Percentiles rank a stretch among this genome's conserved stretches.
These are phyloP conservation scores for Phytopythium helicoides DNA, from an alignment of 352 stramenopile species.

Conservation along the genomic window DNA sequence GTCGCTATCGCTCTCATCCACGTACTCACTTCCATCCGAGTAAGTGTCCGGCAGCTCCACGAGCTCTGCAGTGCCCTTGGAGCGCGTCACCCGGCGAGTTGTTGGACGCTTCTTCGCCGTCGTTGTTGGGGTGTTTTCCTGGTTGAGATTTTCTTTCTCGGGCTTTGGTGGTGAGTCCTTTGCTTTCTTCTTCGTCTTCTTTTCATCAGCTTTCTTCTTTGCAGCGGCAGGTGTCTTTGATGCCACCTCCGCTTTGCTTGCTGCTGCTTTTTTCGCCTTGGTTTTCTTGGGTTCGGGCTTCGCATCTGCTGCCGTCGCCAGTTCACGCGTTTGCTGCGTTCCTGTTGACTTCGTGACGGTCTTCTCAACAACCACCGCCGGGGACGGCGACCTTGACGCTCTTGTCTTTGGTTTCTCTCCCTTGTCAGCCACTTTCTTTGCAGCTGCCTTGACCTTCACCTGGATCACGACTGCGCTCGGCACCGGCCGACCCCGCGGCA, in stretches of 20 bases:
- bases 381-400: background rate
- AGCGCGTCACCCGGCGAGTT: conserved; percentile 3
- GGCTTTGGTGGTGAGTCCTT: background rate
- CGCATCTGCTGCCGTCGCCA: background rate
- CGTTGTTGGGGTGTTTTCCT: background rate
- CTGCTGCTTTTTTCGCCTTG: background rate
- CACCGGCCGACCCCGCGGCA: background rate
- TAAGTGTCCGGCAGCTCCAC: conserved; percentile 1
- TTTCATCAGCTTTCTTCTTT: background rate
- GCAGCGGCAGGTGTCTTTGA: background rate
- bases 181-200: too few relatives aligned
- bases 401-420: background rate
- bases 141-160: background rate
- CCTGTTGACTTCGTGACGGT: background rate
- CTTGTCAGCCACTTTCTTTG: background rate
- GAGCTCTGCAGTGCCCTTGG: background rate
- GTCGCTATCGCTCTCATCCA: conserved; percentile 1
- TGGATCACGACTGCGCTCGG: background rate
- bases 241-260: too few relatives aligned
- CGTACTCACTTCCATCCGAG: conserved; percentile 2
- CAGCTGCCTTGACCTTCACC: background rate
- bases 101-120: background rate
- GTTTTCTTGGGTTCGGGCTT: background rate
- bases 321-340: background rate
- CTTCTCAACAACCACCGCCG: background rate